Percentiles rank a stretch among this genome's conserved stretches.
Conservation (phyloP, 2,329 filamentous ascomycete genomes). For the Aspergillus fischeri region DNA sequence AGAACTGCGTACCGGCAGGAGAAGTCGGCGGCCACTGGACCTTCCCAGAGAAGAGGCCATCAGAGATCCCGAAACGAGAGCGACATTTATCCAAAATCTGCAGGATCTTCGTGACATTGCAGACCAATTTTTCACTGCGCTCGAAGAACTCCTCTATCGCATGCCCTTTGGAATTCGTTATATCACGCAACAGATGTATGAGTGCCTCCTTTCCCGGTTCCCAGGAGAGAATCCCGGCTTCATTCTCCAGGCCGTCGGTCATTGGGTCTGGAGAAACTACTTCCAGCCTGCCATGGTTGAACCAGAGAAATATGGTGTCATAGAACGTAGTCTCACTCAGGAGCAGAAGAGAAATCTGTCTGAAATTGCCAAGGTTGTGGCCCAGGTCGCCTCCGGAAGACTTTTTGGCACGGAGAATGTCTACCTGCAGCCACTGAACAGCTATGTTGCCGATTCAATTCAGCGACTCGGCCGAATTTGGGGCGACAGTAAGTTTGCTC, state of each 20-base stretch:
- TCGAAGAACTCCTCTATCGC: conserved; percentile 78
- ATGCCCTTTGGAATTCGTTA: conserved; percentile 94
- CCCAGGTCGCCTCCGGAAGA: conserved; percentile 82
- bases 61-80: conserved; percentile 85
- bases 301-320: conserved; percentile 87
- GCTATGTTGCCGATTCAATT: conserved; percentile 80
- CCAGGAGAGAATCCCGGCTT: conserved; percentile 71
- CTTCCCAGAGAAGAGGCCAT: conserved; percentile 93
- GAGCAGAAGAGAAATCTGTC: conserved; percentile 88
- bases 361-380: conserved; percentile 86
- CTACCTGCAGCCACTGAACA: conserved; percentile 91
- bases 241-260: conserved; percentile 76
- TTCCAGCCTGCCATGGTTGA: conserved; percentile 83
- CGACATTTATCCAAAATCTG: conserved; percentile 89
- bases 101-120: conserved; percentile 92
- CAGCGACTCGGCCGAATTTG: conserved; percentile 73
- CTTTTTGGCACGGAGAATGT: conserved; percentile 93
- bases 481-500: conserved; percentile 51
- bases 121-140: conserved; percentile 76
- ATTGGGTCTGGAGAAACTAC: conserved; percentile 94
- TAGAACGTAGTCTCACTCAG: conserved; percentile 83
- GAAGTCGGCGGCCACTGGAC: conserved; percentile 75
- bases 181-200: conserved; percentile 79
- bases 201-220: conserved; percentile 72
- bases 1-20: conserved; percentile 83